These are phyloP conservation scores for Microdochium bolleyi DNA, from an alignment of 2,329 filamentous ascomycete species.

Conservation along the genomic window DNA sequence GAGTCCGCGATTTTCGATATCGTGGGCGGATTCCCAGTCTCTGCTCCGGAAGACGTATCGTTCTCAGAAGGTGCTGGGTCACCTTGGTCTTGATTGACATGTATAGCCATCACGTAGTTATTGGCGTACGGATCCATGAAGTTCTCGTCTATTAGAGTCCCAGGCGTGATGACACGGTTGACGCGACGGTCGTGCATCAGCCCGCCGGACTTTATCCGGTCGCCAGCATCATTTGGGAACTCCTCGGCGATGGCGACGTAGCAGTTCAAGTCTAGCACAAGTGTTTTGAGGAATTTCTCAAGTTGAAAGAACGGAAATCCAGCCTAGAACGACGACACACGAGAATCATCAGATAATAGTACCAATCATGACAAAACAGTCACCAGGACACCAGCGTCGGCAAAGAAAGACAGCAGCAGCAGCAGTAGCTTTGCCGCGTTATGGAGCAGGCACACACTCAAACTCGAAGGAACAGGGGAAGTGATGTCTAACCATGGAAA, in stretches of 20 bases:
- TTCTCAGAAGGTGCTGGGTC: slow-evolving; percentile 14
- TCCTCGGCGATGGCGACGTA: slow-evolving; percentile 95
- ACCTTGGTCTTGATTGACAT: slow-evolving; percentile 31
- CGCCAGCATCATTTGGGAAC: slow-evolving; percentile 65
- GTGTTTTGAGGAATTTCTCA: slow-evolving; percentile 83
- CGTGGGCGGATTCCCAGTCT: slow-evolving; percentile 1
- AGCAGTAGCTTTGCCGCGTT: too few species aligned
- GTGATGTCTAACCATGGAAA: slow-evolving; percentile 65
- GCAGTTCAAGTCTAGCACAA: slow-evolving; percentile 84
- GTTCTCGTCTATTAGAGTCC: slow-evolving; percentile 93
- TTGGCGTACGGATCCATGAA: slow-evolving; percentile 93
- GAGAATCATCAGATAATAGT: slow-evolving; percentile 11
- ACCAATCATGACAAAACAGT: too few species aligned
- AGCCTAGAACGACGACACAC: slow-evolving; percentile 43
- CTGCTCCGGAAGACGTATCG: slow-evolving; percentile 9
- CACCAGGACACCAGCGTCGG: background rate
- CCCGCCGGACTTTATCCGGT: slow-evolving; percentile 67
- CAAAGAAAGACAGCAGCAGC: too few species aligned
- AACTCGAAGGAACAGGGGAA: slow-evolving; percentile 2
- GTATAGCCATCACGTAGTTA: slow-evolving; percentile 82
- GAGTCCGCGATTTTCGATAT: slow-evolving; percentile 4
- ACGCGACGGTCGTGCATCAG: slow-evolving; percentile 80
- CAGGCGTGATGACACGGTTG: slow-evolving; percentile 82
- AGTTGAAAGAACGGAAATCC: slow-evolving; percentile 92
- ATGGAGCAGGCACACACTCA: background rate